Percentiles rank a stretch among this genome's conserved stretches.
phyloP scores from a whole-genome alignment of 2,329 filamentous ascomycete species.

The Fusarium proliferatum region DNA sequence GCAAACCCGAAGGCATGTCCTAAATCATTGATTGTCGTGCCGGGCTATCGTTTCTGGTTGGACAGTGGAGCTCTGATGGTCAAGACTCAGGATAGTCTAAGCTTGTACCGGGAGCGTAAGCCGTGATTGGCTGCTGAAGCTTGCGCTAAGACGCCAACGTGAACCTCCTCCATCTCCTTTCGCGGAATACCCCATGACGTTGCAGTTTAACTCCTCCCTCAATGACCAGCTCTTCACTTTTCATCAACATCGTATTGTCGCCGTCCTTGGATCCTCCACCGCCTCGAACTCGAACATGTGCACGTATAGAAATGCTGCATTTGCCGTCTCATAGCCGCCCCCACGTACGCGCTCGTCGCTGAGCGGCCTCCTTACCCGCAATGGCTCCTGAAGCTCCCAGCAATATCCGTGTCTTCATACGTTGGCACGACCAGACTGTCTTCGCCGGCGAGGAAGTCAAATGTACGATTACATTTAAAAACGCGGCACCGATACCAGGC shows the following conservation, averaged over 20 bases:
- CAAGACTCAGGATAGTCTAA: conserved; percentile 25
- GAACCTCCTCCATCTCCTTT: conserved; percentile 48
- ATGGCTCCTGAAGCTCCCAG: conserved; percentile 63
- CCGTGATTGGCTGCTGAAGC: conserved; percentile 37
- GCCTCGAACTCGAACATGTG: conserved; percentile 30
- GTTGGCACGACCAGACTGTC: conserved; percentile 92
- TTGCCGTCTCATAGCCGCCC: conserved; percentile 41
- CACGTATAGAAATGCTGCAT: conserved; percentile 47
- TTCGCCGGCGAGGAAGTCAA: conserved; percentile 97
- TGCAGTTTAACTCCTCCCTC: conserved; percentile 38
- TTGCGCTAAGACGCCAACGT: conserved; percentile 41
- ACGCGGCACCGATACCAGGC: conserved; percentile 68
- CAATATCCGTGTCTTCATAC: conserved; percentile 95
- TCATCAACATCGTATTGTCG: conserved; percentile 22
- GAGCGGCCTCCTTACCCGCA: conserved; percentile 47
- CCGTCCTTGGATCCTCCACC: neutral
- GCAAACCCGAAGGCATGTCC: neutral
- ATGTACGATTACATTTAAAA: conserved; percentile 97
- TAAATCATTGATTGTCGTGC: neutral
- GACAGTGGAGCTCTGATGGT: conserved; percentile 16
- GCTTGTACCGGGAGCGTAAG: conserved; percentile 34
- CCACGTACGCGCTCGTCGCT: conserved; percentile 46
- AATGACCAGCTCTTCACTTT: conserved; percentile 29
- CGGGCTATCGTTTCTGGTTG: conserved; percentile 10
- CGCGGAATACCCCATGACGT: conserved; percentile 44